phyloP scores from a whole-genome alignment of 164 flowering plant genomes.

The Stephania yunnanensis region DNA sequence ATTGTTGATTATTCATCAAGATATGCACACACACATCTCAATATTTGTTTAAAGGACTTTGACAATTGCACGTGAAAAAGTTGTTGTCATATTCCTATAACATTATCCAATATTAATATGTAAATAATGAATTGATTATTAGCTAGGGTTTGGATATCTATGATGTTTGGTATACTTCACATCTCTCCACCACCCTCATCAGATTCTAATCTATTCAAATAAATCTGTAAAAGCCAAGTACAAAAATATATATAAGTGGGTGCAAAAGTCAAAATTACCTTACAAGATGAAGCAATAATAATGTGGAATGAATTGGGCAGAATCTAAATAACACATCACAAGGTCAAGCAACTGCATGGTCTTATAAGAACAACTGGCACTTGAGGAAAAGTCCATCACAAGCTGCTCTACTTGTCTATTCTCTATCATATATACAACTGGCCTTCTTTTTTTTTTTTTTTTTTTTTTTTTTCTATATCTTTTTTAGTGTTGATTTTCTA shows the following conservation, averaged over 20 bases:
- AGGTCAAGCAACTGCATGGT: slow-evolving; percentile 1
- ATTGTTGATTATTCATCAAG: no score
- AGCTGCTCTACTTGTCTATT: slow-evolving; percentile 14
- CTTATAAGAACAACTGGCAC: not conserved
- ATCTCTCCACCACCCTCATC: not conserved
- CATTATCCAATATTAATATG: no score
- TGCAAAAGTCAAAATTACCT: not conserved
- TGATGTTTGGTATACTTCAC: slow-evolving; percentile 11
- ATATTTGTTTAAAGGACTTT: no score
- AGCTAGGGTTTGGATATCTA: not conserved
- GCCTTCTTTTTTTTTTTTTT: not conserved
- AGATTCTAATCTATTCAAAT: no score
- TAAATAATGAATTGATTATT: no score
- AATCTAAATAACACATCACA: not conserved
- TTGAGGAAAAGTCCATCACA: slow-evolving; percentile 10
- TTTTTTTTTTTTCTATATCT: no score
- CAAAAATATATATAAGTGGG: not conserved
- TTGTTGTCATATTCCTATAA: no score
- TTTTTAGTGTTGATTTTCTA: not conserved
- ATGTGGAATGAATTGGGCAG: not conserved
- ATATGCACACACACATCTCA: no score
- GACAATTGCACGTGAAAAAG: no score
- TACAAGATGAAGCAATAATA: not conserved
- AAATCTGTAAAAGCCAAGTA: not conserved
- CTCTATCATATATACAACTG: slow-evolving; percentile 33